Base-by-base conservation (phyloP, 805 yeast species). In the Cyberlindnera misumaiensis region DNA sequence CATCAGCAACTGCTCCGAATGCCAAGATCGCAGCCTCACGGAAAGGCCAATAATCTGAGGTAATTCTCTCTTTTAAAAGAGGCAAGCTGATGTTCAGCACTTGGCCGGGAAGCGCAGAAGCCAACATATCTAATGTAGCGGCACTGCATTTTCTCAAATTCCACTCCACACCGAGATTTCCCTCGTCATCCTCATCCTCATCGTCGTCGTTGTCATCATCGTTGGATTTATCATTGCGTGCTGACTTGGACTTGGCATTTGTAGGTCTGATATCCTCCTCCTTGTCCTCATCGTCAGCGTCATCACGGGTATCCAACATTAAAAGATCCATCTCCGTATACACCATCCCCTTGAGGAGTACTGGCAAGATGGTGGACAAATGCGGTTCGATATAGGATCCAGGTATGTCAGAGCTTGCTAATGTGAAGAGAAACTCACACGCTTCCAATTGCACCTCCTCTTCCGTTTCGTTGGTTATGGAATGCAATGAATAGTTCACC, bases 11-110 rank as follows among this genome's bases (percentile, higher is more conserved):
- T 22, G 97, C 97, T 45, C 98, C 98, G 55, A 93, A 73, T 1
- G 97, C 97, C 34, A 93, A 67, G 20, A 93, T 89, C 2, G 96
- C 80, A 5, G 97, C 93, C 59, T 93, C 98, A 43, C 97, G 74
- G 8, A 84, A 75, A 17, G 84, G 86, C 98, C 98, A 93, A 43
- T 81, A 75, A 4, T 68, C 63, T 3, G 87, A 73, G 8, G 72
- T 72, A 38, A 93, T 76, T 38, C 79, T 75, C 33, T 76, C 78
- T 58, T 84, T 81, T 41, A 93, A 66, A 11, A 80, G 64, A 3
- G 98, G 97, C 45, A 90, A 70, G 2, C 85, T 71, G 11, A 75
- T 66, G 17, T 69, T 66, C 33, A 90, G 65, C 3, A 86, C 89
- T 41, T 75, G 77, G 11, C 68, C 70, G 0, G 96, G 89, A 40